phyloP scores from a whole-genome alignment of 192 early-diverging fungal genomes.

The Ramicandelaber brevisporus region DNA sequence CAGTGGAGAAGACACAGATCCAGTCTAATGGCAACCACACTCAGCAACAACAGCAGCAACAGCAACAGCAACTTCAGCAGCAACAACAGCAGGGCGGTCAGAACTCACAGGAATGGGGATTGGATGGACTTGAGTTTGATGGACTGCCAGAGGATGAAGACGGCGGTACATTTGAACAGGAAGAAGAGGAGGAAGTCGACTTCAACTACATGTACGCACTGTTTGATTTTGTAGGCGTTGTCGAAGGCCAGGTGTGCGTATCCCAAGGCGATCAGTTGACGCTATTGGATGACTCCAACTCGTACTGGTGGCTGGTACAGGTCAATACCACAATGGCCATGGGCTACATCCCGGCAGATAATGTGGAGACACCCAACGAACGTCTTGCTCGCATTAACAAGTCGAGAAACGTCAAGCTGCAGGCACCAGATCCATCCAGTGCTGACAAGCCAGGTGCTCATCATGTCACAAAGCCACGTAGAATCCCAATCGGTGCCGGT shows the following conservation, averaged over 20 bases:
- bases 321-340: conserved; percentile 28
- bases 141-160: conserved; percentile 14
- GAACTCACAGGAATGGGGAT: no score
- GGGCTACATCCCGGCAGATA: conserved; percentile 64
- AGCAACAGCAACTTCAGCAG: no score
- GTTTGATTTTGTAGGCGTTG: conserved; percentile 46
- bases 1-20: no score
- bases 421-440: conserved; percentile 11
- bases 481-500: no score
- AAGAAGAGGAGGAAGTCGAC: conserved; percentile 28
- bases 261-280: conserved; percentile 40
- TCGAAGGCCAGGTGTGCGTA: conserved; percentile 53
- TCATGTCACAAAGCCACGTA: no score
- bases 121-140: conserved; percentile 15
- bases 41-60: no score
- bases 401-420: conserved; percentile 25
- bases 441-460: no score
- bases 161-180: conserved; percentile 7
- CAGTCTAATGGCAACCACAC: no score
- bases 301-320: conserved; percentile 45
- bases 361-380: conserved; percentile 28
- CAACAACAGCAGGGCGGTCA: no score
- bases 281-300: conserved; percentile 49
- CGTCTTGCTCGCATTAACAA: conserved; percentile 42
- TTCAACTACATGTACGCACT: conserved; percentile 35